A percentile compares a stretch with the other conserved stretches of the same genome.
phyloP scores from a whole-genome alignment of 805 yeast genomes.

The Soucietia sequanensis region DNA sequence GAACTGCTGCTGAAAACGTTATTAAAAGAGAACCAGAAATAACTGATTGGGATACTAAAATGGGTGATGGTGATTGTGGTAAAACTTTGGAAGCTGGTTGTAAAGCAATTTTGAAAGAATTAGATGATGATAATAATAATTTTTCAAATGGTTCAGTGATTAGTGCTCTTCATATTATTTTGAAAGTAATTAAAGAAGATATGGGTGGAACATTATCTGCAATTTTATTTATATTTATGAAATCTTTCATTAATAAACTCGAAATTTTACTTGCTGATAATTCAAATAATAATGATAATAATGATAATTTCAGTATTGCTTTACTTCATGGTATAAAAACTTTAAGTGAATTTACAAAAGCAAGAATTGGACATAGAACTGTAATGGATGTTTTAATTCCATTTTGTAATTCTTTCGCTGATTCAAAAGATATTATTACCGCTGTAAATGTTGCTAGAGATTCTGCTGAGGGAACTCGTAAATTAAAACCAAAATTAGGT shows the following conservation, averaged over 20 bases:
- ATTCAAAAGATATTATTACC: slow-evolving; percentile 15
- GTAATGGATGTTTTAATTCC: slow-evolving; percentile 42
- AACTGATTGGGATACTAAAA: slow-evolving; percentile 40
- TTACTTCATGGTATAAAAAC: slow-evolving; percentile 23
- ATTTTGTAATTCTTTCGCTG: slow-evolving; percentile 21
- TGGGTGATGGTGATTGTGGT: slow-evolving; percentile 48
- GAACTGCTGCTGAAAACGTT: slow-evolving; percentile 25
- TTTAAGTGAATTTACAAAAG: slow-evolving; percentile 31
- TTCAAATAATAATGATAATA: slow-evolving; percentile 6
- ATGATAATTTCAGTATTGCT: slow-evolving; percentile 17
- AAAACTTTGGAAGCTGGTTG: slow-evolving; percentile 35
- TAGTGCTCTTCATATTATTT: slow-evolving; percentile 18
- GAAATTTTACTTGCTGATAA: slow-evolving; percentile 10
- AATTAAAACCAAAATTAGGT: slow-evolving; percentile 32
- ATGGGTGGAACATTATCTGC: slow-evolving; percentile 44
- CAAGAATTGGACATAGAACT: slow-evolving; percentile 38
- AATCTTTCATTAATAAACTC: slow-evolving; percentile 17
- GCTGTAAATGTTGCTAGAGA: slow-evolving; percentile 25
- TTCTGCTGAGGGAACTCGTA: slow-evolving; percentile 36
- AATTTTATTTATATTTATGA: slow-evolving; percentile 31
- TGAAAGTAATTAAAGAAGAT: slow-evolving; percentile 28
- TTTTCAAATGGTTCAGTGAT: slow-evolving; percentile 21
- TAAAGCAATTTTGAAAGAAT: slow-evolving; percentile 20
- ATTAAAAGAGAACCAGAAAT: slow-evolving; percentile 32
- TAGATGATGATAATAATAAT: slow-evolving; percentile 19